Base-by-base conservation (phyloP, 306 rosid genomes). In the Acacia acuminata region DNA sequence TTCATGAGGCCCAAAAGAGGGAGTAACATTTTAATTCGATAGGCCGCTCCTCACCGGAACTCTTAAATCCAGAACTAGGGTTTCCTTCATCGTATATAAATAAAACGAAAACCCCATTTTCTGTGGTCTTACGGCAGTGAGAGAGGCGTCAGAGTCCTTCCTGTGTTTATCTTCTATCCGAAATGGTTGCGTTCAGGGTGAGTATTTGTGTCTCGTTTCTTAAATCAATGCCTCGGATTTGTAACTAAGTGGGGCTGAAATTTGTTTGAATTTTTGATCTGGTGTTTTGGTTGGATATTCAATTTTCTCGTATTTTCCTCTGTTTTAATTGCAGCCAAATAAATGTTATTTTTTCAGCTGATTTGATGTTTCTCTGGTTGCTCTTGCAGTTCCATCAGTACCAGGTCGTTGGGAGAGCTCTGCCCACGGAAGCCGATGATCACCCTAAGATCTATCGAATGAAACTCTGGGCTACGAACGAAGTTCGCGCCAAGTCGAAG, bases 391-490 rank as follows among this genome's bases (percentile, higher is more conserved):
- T 86, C 27, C 98, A 94, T 55, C 98, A 94, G 83, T 94, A 94
- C 83, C 98, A 94, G 85, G 98, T 94, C 0, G 98, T 94, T 38
- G 98, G 98, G 22, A 90, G 98, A 83, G 97, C 93, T 82, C 92
- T 94, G 61, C 98, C 98, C 3, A 82, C 97, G 10, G 97, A 91
- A 38, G 2, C 93, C 0, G 98, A 92, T 84, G 82, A 88, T 65
- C 95, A 90, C 61, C 98, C 98, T 0, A 94, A 92, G 91, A 94
- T 94, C 63, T 94, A 92, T 83, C 92, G 98, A 22, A 94, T 94
- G 98, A 94, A 94, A 86, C 94, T 94, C 16, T 94, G 98, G 98
- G 97, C 97, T 12, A 94, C 98, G 73, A 94, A 94, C 40, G 98
- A 92, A 82, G 98, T 94, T 85, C 97, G 98, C 75, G 98, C 98